Base-by-base conservation (phyloP, 2,329 filamentous ascomycete species). In the Pseudocercospora macadamiae region DNA sequence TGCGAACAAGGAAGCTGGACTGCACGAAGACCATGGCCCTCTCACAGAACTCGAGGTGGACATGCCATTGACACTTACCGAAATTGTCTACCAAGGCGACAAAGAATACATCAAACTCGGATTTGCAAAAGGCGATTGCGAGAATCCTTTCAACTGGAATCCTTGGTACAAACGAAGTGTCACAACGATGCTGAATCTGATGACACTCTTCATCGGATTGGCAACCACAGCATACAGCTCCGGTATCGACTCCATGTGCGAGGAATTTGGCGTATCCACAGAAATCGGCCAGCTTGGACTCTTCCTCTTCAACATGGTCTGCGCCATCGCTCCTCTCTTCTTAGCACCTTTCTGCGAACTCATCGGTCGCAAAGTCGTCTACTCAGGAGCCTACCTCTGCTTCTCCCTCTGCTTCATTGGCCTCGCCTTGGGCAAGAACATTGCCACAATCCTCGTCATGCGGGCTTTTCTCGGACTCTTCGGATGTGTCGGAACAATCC, bases 221-320 rank as follows among this genome's bases (percentile, higher is more conserved):
- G 80, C 80, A n/a, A 82, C 80, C 4, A 82, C 80, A 3, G 79
- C 80, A 9, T 83, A 82, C 72, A 79, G 76, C 54, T 80, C 79
- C 19, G 80, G 80, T 42, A 79, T 82, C 63, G 66, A 68, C 54
- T 71, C 68, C 54, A 82, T 83, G 80, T 71, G 68, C 10, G 64
- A 67, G 30, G 80, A 82, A 0, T 68, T 83, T 6, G 74, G 76
- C 21, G 73, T 76, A 2, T 74, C 75, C 0, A 69, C 68, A 0
- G 74, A 77, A 54, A 67, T 80, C 4, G 80, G 80, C 28, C 75
- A 83, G 65, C 66, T 82, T 4, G 80, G 80, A 59, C 72, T 83
- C 14, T 81, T 81, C 72, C 71, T 73, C 39, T 81, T 81, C 76
- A 81, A 81, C 74, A 75, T 80, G 61, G 74, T 76, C 37, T 81